Evolutionary conservation across 1,139 yeast genomes (phyloP).

Genomic region (Debaryomyces sp.): DNA sequence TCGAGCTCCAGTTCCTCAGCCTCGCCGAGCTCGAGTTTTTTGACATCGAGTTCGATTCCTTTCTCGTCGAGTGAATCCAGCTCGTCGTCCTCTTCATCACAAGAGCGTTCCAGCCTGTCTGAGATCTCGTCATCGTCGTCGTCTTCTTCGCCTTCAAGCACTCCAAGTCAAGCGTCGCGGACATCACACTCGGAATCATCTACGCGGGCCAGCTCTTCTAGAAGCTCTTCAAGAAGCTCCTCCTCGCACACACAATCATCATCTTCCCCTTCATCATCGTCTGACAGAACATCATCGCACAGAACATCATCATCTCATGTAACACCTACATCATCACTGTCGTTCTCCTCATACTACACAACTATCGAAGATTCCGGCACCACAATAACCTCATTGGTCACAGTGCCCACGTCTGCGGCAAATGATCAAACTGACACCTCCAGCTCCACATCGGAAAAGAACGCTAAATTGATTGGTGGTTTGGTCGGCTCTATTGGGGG

Average conservation of each 20-base stretch:
- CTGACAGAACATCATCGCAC: background rate
- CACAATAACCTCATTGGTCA: slow-evolving; percentile 45
- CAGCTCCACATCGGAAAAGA: slow-evolving; percentile 24
- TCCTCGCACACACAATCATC: background rate
- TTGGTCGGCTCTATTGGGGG: slow-evolving; percentile 54
- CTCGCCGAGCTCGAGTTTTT: background rate
- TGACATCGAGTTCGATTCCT: background rate
- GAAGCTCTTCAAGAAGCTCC: slow-evolving; percentile 3
- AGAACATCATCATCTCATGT: slow-evolving; percentile 4
- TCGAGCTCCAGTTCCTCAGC: background rate
- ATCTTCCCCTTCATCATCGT: background rate
- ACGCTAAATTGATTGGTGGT: slow-evolving; percentile 48
- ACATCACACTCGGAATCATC: slow-evolving; percentile 3
- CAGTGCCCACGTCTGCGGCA: slow-evolving; percentile 38
- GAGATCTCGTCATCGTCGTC: background rate
- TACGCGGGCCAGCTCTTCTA: slow-evolving; percentile 7
- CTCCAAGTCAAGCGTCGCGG: slow-evolving; percentile 3
- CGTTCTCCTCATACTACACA: slow-evolving; percentile 22
- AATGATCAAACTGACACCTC: slow-evolving; percentile 13
- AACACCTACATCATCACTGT: background rate
- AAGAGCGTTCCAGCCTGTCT: slow-evolving; percentile 8
- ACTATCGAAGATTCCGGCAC: slow-evolving; percentile 35
- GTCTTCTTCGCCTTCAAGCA: slow-evolving; percentile 11
- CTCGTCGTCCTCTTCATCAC: slow-evolving; percentile 6
- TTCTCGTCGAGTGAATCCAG: background rate